Conservation (phyloP, 129 eudicot species). For the Artemisia tridentata region DNA sequence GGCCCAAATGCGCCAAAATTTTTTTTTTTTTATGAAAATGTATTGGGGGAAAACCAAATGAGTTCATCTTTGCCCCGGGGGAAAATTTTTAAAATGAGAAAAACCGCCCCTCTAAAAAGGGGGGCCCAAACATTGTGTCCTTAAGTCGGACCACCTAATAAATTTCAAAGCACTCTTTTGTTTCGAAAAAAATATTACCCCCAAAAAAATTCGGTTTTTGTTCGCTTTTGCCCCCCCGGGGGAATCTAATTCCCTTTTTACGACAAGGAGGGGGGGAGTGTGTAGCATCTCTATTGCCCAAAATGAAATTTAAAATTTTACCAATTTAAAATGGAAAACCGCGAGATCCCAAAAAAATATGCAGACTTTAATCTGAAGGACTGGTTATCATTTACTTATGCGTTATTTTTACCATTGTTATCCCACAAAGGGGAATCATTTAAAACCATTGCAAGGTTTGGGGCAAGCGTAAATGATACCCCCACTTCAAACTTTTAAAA, state of each 20-base stretch:
- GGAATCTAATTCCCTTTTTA: not conserved
- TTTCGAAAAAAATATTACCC: conserved; percentile 17
- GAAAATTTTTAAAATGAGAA: conserved; percentile 19
- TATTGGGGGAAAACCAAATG: too few relatives aligned
- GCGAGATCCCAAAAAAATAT: too few relatives aligned
- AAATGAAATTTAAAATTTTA: too few relatives aligned
- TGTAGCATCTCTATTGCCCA: not conserved
- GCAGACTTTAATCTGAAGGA: too few relatives aligned
- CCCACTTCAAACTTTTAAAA: too few relatives aligned
- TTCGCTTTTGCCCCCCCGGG: not conserved
- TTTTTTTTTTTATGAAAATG: not conserved
- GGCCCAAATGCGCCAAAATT: too few relatives aligned
- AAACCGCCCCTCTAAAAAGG: not conserved
- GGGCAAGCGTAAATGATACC: too few relatives aligned
- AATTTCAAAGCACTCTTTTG: conserved; percentile 5
- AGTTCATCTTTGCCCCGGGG: conserved; percentile 12
- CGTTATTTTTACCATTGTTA: too few relatives aligned
- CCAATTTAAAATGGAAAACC: too few relatives aligned
- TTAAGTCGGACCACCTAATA: not conserved
- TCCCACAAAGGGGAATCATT: too few relatives aligned
- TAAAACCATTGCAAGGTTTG: too few relatives aligned
- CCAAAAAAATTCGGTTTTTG: conserved; percentile 8
- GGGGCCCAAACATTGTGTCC: conserved; percentile 18
- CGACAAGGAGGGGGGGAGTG: not conserved
- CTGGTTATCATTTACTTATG: too few relatives aligned